Evolutionary conservation across 164 flowering plant genomes (phyloP).

Genomic region (Santalum album): DNA sequence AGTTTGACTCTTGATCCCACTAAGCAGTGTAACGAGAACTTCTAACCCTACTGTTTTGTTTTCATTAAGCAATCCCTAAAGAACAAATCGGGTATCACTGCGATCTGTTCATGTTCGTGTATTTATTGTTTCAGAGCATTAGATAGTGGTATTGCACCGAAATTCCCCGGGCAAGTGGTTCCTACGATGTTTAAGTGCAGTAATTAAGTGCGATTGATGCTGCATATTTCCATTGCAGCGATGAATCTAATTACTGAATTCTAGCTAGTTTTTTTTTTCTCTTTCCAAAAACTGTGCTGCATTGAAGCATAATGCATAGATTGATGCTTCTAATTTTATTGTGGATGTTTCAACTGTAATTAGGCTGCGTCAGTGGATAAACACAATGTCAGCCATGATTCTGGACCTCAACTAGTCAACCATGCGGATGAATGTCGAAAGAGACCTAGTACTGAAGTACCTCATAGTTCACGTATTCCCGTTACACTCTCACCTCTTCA

Average conservation of each 20-base stretch:
- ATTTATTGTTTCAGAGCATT: too few relatives aligned
- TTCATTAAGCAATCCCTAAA: too few relatives aligned
- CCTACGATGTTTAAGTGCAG: too few relatives aligned
- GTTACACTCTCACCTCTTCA: neutral
- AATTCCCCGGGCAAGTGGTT: too few relatives aligned
- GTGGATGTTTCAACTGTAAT: neutral
- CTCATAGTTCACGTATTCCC: neutral
- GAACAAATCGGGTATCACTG: too few relatives aligned
- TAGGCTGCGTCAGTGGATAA: slow-evolving; percentile 9
- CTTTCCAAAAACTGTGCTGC: too few relatives aligned
- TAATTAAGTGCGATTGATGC: too few relatives aligned
- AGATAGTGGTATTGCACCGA: too few relatives aligned
- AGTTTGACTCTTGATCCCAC: too few relatives aligned
- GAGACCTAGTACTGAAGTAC: neutral
- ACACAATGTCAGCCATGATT: neutral
- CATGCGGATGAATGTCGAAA: neutral
- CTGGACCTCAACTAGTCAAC: neutral
- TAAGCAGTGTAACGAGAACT: too few relatives aligned
- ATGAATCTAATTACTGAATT: neutral
- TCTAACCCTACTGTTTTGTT: too few relatives aligned
- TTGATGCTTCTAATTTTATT: neutral
- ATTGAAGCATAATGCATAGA: neutral
- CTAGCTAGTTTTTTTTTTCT: neutral
- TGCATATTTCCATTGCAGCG: neutral
- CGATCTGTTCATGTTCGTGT: too few relatives aligned